phyloP scores from a whole-genome alignment of 2,329 filamentous ascomycete species.

The Ophiostoma sp. region DNA sequence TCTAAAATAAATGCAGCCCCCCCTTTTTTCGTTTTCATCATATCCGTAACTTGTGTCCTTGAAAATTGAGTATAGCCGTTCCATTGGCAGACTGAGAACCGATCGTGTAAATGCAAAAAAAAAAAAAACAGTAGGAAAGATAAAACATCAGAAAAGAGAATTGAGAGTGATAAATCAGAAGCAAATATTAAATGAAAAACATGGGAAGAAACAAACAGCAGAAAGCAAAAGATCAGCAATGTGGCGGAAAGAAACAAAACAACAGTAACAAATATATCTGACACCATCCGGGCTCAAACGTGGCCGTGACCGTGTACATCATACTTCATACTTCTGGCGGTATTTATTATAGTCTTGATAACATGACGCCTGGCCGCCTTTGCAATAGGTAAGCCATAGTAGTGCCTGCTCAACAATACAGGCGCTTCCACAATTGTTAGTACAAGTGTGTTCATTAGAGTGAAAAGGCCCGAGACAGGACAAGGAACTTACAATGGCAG shows the following conservation, averaged over 20 bases:
- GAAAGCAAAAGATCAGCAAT: conserved; percentile 4
- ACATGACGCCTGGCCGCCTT: neutral
- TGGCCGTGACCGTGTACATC: neutral
- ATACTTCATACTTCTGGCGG: neutral
- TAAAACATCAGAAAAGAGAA: conserved; percentile 2
- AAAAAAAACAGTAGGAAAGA: neutral
- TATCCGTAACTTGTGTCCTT: neutral
- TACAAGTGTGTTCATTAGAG: neutral
- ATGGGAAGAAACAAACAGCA: neutral
- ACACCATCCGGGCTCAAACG: neutral
- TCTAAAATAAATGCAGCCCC: conserved; percentile 9
- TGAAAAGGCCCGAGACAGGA: neutral
- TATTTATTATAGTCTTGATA: neutral
- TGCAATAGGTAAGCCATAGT: neutral
- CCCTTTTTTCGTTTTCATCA: neutral
- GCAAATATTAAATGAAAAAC: neutral
- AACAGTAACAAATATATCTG: neutral
- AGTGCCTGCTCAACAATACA: neutral
- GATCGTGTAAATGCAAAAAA: conserved; percentile 18
- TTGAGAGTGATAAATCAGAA: neutral
- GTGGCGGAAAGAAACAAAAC: conserved; percentile 13
- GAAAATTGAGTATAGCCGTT: conserved; percentile 6
- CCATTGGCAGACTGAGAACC: conserved; percentile 8
- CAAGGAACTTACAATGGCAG: neutral
- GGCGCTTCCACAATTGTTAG: neutral